Evolutionary conservation across 768 basidiomycete genomes (phyloP), one percentile per base, ranked within the genome.

Genomic region (Amanita pseudoporphyria): DNA sequence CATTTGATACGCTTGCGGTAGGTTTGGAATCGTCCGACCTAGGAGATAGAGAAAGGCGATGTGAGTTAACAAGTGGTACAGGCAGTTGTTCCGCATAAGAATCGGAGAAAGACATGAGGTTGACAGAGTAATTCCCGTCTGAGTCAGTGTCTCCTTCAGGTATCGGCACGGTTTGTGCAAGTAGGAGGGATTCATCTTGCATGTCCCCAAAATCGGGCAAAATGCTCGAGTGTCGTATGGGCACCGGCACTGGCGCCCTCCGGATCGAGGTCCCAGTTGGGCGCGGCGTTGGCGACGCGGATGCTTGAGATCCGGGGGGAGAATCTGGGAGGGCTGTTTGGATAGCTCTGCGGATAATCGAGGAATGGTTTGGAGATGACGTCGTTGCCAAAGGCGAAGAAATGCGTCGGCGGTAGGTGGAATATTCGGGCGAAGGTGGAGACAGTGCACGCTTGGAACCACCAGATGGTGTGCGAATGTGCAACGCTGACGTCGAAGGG

Each of bases 131-230:
- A 43, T 77, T 35, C 12, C 19, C 78, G 32, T 86, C 87, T 0
- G 81, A 84, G 57, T 87, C 86, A 54, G 74, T 79, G 56, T 82
- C 77, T 51, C 77, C 79, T 54, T 79, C 82, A 2, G 87, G 87
- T 16, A 87, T 72, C n/a, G 87, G 88, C 33, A 87, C 81, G 21
- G 71, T 70, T 51, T 82, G 78, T 1, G 87, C 85, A 39, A 83
- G 68, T 33, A 90, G 73, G 3, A 89, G 67, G 22, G 82, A 80
- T 36, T 84, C 77, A 33, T 87, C 77, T 14, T 70, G 64, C 52
- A 61, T 65, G 38, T 65, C 62, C 14, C 67, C 45, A 28, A 59
- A 58, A 54, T 69, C 68, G 22, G 71, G 64, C 37, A 76, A 66
- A 35, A 72, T 54, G 3, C 67, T 64, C 6, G 78, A 77, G 37